Evolutionary conservation across 2,329 filamentous ascomycete genomes (phyloP), one percentile per base, ranked within the genome.

Genomic region (Achaetomium macrosporum): DNA sequence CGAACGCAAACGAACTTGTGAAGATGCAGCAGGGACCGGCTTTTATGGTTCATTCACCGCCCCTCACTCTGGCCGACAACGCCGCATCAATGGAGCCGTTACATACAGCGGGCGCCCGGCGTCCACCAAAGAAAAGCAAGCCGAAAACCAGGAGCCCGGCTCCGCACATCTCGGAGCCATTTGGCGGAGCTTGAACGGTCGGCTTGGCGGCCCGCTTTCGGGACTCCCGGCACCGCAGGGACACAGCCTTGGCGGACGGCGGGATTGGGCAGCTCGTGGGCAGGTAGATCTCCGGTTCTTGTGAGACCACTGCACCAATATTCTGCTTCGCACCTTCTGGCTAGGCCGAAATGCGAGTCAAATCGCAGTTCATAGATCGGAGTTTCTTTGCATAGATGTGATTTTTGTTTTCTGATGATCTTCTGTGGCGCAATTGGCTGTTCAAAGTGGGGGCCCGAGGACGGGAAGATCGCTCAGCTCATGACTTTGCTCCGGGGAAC

Each of bases 191-290:
- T 39, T 33, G 49, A 55, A 46, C 53, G 41, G 49, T 51, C 53
- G 44, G 45, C 53, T 51, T 51, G 45, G 45, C 49, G 49, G 42
- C 30, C 53, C 49, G 53, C 49, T 55, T 48, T 51, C 53, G 44
- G 49, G 41, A 52, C 33, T 7, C 15, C 49, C 49, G 49, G 45
- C 37, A 47, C 35, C 43, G 31, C 33, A 12, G 33, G 33, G 7
- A 25, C 25, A 25, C 4, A 25, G 25, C 25, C 25, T 25, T 25
- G 25, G 25, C 25, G 25, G 25, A 25, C 25, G 25, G 25, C 25
- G 25, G 25, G 25, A 25, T 25, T 25, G 4, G 25, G 25, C 25
- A n/a, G n/a, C n/a, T n/a, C n/a, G n/a, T n/a, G n/a, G n/a, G n/a
- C n/a, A n/a, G n/a, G n/a, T n/a, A n/a, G n/a, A n/a, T n/a, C n/a